phyloP scores from a whole-genome alignment of 2,329 filamentous ascomycete species.

The Polytolypa hystricis region DNA sequence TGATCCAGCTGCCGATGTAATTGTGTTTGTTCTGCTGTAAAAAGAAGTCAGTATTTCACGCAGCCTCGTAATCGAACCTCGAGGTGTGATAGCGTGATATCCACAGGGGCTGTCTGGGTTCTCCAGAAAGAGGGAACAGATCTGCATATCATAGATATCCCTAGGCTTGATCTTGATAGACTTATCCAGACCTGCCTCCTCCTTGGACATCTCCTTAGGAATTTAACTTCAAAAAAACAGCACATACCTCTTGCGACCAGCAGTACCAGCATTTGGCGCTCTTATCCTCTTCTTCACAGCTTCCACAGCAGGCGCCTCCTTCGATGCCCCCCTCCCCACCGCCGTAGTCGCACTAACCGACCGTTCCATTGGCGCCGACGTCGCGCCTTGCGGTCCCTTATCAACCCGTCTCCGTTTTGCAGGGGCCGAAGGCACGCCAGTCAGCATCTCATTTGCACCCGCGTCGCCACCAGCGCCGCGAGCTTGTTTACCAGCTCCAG shows the following conservation, averaged over 20 bases:
- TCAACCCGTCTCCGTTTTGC: slow-evolving; percentile 75
- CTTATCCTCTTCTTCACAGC: slow-evolving; percentile 59
- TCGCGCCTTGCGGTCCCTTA: slow-evolving; percentile 39
- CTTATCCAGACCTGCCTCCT: neutral
- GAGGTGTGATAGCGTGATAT: neutral
- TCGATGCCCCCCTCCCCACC: slow-evolving; percentile 26
- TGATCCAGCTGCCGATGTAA: slow-evolving; percentile 46
- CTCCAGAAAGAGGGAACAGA: too few relatives aligned
- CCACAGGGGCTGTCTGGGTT: too few relatives aligned
- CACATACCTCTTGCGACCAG: slow-evolving; percentile 62
- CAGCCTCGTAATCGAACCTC: neutral
- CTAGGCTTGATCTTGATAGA: too few relatives aligned
- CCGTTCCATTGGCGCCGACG: slow-evolving; percentile 27
- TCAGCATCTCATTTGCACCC: slow-evolving; percentile 2
- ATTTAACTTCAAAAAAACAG: neutral
- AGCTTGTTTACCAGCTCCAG: slow-evolving; percentile 13
- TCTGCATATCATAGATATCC: too few relatives aligned
- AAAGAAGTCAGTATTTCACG: slow-evolving; percentile 7
- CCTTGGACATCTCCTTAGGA: neutral
- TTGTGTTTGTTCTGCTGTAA: slow-evolving; percentile 34
- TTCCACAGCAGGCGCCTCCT: slow-evolving; percentile 62
- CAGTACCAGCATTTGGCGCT: slow-evolving; percentile 55
- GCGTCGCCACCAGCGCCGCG: slow-evolving; percentile 3
- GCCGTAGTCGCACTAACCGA: slow-evolving; percentile 26
- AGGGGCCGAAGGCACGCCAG: slow-evolving; percentile 31